Base-by-base conservation (phyloP, 129 eudicot genomes). In the Escallonia herrerae region DNA sequence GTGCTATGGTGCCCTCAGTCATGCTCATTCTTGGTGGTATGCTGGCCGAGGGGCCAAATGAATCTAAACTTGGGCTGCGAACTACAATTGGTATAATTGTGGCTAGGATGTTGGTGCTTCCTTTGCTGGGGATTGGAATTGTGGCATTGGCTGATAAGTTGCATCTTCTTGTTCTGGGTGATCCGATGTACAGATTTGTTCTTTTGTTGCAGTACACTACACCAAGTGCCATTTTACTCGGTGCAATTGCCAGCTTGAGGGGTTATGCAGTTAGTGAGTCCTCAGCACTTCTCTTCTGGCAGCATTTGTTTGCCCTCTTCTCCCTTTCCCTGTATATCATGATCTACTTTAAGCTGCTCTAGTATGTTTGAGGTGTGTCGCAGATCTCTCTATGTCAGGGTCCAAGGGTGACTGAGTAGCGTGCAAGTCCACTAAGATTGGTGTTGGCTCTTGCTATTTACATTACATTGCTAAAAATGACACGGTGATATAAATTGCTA, bases 191-290 rank as follows among this genome's bases (percentile, higher is more conserved):
- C 56, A 58, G 46, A 15, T 86, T 90, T 7, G 95, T 90, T 65
- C 87, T 90, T 71, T 67, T 90, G 77, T 60, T 90, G 86, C 97
- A 90, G 72, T 83, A 90, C 60, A 79, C 87, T 8, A 90, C 85
- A 43, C 97, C 95, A 0, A 90, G 90, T 50, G 97, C 95, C 40
- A 90, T 89, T 39, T 79, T 89, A 74, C 74, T 89, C 57, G 96
- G 96, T 9, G 95, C 96, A 39, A 86, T 89, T 60, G 95, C 96
- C 50, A 89, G 95, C 62, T 81, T 89, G 73, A 79, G 96, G 72
- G 95, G 95, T 12, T 89, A 89, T 60, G 96, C 95, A 12, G 87
- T 83, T 37, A 68, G 82, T n/a, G 96, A 89, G 71, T 90, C 96
- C 14, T 89, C 96, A 43, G 90, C 96, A 1, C 63, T 89, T 6